Evolutionary conservation across 129 eudicot species (phyloP).

Genomic region (Centrapalus pauciflorus): DNA sequence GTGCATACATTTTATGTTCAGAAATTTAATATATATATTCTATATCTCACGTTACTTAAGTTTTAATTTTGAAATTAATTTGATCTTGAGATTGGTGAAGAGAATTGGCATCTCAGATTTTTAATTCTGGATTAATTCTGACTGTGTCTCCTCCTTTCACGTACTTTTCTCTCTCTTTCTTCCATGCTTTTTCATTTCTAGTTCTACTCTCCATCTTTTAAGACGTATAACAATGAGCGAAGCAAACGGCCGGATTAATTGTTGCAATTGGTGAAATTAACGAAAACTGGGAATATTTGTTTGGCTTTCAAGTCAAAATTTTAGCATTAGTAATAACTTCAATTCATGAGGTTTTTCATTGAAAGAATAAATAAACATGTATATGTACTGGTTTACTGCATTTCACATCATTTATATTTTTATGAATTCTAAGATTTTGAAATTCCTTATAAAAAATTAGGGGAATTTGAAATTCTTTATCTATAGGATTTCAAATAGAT

Average conservation of each 20-base stretch:
- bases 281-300: background rate
- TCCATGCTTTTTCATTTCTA: background rate
- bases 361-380: too few relatives aligned
- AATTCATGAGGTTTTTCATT: too few relatives aligned
- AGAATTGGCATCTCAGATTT: conserved; percentile 2
- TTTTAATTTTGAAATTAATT: background rate
- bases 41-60: background rate
- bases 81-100: conserved; percentile 2
- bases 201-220: too few relatives aligned
- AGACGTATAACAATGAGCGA: background rate
- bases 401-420: too few relatives aligned
- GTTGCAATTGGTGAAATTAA: background rate
- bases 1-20: background rate
- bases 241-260: background rate
- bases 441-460: too few relatives aligned
- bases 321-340: too few relatives aligned
- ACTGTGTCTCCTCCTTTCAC: background rate
- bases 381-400: too few relatives aligned
- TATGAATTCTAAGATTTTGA: too few relatives aligned
- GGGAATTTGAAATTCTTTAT: too few relatives aligned
- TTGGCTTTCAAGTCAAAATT: too few relatives aligned
- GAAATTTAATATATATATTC: too few relatives aligned
- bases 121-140: conserved; percentile 3
- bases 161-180: background rate
- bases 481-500: too few relatives aligned